A percentile compares a stretch with the other conserved stretches of the same genome.
Conservation (phyloP, 352 stramenopile species). For the Salisapilia sapeloensis region DNA sequence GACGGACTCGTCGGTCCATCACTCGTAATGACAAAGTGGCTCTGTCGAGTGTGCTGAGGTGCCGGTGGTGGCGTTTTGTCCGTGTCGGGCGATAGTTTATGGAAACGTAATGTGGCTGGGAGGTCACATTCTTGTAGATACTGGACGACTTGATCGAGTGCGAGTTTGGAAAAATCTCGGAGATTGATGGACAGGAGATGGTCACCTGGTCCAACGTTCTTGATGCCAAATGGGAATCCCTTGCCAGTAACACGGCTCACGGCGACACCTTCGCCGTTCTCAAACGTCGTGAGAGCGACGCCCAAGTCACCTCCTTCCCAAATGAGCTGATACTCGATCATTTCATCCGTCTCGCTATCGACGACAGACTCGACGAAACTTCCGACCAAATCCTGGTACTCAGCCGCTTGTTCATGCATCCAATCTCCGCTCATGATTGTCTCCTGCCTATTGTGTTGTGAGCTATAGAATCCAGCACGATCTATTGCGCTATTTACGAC, state of each 20-base stretch:
- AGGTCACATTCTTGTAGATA: slow-evolving; percentile 74
- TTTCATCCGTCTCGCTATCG: slow-evolving; percentile 67
- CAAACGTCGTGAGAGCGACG: slow-evolving; percentile 63
- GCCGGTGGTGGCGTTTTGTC: slow-evolving; percentile 16
- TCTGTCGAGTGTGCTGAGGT: slow-evolving; percentile 34
- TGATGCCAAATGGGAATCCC: slow-evolving; percentile 77
- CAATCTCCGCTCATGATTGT: slow-evolving; percentile 11
- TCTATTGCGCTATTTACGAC: no score
- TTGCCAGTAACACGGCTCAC: slow-evolving; percentile 76
- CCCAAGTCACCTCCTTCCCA: slow-evolving; percentile 75
- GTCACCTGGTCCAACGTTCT: slow-evolving; percentile 71
- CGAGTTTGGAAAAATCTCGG: slow-evolving; percentile 59
- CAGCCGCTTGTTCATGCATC: slow-evolving; percentile 77
- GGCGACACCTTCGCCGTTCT: slow-evolving; percentile 32
- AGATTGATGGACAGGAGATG: slow-evolving; percentile 74
- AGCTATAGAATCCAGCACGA: no score
- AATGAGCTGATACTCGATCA: slow-evolving; percentile 81
- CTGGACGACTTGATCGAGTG: slow-evolving; percentile 63
- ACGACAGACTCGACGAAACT: slow-evolving; percentile 76
- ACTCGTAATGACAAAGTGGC: slow-evolving; percentile 53
- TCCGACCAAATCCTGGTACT: slow-evolving; percentile 69
- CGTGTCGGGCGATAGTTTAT: slow-evolving; percentile 51
- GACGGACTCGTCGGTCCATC: slow-evolving; percentile 33
- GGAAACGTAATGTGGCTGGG: slow-evolving; percentile 72
- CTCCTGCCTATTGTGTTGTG: no score